Conservation (phyloP, 2,329 filamentous ascomycete genomes). For the Zarea fungicola region DNA sequence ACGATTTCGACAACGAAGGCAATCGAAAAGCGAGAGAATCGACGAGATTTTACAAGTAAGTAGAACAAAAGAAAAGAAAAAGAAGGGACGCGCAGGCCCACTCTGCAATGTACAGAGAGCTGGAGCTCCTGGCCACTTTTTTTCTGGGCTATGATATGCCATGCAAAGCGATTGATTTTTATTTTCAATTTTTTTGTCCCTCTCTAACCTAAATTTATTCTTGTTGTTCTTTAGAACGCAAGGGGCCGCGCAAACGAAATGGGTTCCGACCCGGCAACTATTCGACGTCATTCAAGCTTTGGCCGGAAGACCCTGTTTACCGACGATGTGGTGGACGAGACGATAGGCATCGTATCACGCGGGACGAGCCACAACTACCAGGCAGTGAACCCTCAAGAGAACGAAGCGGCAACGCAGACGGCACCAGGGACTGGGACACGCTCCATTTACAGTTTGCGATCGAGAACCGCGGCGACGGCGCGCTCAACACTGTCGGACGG, state of each 20-base stretch:
- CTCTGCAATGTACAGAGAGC: too few relatives aligned
- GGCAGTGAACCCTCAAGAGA: conserved; percentile 24
- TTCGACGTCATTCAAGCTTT: conserved; percentile 10
- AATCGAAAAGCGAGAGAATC: conserved; percentile 36
- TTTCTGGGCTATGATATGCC: too few relatives aligned
- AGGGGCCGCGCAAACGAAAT: conserved; percentile 39
- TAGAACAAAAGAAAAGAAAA: not conserved
- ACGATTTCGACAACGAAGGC: conserved; percentile 20
- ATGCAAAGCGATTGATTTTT: too few relatives aligned
- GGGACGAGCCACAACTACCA: conserved; percentile 36
- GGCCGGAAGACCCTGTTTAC: conserved; percentile 14
- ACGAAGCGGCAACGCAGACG: not conserved
- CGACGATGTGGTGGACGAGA: conserved; percentile 33
- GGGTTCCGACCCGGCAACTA: conserved; percentile 21
- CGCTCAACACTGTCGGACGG: conserved; percentile 17
- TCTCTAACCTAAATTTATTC: not conserved
- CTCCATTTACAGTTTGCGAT: conserved; percentile 16
- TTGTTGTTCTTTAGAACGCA: conserved; percentile 29
- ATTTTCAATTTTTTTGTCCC: too few relatives aligned
- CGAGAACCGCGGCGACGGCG: conserved; percentile 14
- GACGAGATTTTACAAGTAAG: conserved; percentile 44
- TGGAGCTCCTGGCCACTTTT: too few relatives aligned
- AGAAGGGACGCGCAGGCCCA: too few relatives aligned
- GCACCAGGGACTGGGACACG: conserved; percentile 1
- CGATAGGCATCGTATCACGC: conserved; percentile 34